Evolutionary conservation across 257 asterid genomes (phyloP), one percentile per base, ranked within the genome.

Genomic region (Henckelia pumila): DNA sequence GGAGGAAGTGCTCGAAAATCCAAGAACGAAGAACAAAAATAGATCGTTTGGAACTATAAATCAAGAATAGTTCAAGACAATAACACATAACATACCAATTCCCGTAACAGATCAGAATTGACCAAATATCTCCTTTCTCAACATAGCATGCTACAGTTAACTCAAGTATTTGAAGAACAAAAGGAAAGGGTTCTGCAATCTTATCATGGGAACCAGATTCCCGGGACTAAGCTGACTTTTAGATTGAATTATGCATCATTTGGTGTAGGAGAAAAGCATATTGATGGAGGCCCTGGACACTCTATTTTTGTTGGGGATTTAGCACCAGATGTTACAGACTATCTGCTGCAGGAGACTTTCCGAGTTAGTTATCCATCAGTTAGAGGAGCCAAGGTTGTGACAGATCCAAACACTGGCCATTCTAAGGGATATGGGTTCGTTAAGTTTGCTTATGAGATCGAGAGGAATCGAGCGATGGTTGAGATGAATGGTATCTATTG

Each of bases 371-470:
- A n/a, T n/a, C n/a, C n/a, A n/a, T n/a, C n/a, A n/a, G n/a, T n/a
- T n/a, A n/a, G n/a, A n/a, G n/a, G n/a, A n/a, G n/a, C n/a, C n/a
- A n/a, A n/a, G n/a, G n/a, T n/a, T n/a, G n/a, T n/a, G n/a, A n/a
- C n/a, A n/a, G n/a, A n/a, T n/a, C n/a, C 99, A 17, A 87, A 79
- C 73, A 93, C 99, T 11, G 97, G 96, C 61, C 89, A 96, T 17
- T 79, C 99, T 17, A 90, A 93, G 80, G 99, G 99, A 25, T 93
- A 93, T 71, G 97, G 99, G 17, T 93, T 93, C 82, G 99, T 93
- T 72, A 93, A 93, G 80, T 93, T 93, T 83, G 94, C 89, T 26
- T 96, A 93, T 68, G 99, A 90, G 78, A 66, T 65, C 1, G 99
- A 90, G 77, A 79, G 96, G 79, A 93, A 93, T 68, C 84, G 97